Evolutionary conservation across 495 filamentous ascomycete genomes (phyloP), one percentile per base, ranked within the genome.

Genomic region (Penicillium argentinense): DNA sequence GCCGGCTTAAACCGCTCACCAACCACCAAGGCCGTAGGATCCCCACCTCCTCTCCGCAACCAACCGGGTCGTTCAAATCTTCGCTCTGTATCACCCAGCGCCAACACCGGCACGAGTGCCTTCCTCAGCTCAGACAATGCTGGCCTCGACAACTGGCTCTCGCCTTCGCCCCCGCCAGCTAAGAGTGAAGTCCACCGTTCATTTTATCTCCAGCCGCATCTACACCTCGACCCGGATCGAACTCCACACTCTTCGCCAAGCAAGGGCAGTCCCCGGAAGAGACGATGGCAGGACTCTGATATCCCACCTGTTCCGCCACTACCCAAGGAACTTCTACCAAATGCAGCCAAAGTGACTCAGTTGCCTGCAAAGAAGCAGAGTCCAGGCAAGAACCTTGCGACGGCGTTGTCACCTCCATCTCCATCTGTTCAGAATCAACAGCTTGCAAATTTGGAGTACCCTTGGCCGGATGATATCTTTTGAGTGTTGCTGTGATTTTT

Each of bases 401-500:
- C 45, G 3, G 43, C 29, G 9, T 21, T 61, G 1, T 45, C 50
- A 36, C 21, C 32, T 9, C 48, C 47, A 16, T 17, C 45, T 16
- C 13, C 24, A 24, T 45, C 46, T 22, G 33, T 22, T 24, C 27
- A 40, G 27, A 49, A 30, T 30, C 29, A 26, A 5, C 41, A 43
- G 24, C 28, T 21, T 12, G 25, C 57, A 22, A 39, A 34, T 2
- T 6, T 45, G 27, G 48, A 71, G 47, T 77, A 67, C 26, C 55
- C 64, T 13, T 79, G 75, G 75, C 67, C 66, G 0, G 71, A 74
- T 29, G 74, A 77, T 53, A 64, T 76, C 9, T 78, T 78, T 41
- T 78, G 47, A 67, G 11, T 40, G 26, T 4, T 17, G 4, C 3
- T 14, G 5, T 14, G 22, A 13, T 18, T 5, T 25, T 9, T 9